Evolutionary conservation across 805 yeast species (phyloP), one percentile per base, ranked within the genome.

Genomic region (Pichia deserticola): DNA sequence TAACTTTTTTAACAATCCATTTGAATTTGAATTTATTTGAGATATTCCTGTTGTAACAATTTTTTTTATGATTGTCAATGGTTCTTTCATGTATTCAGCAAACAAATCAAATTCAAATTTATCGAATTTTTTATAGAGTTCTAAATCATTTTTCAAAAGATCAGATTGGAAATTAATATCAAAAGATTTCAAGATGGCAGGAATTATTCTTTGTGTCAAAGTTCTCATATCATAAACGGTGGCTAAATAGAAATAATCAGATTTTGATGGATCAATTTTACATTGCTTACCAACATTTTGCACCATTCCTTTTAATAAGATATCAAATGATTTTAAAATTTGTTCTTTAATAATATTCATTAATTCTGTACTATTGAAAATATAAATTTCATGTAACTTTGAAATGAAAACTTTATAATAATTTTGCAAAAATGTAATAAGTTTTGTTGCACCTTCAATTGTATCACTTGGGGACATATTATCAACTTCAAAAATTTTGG

Each of bases 221-320:
- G 71, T 71, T 42, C 73, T 74, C 43, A 84, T 61, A 56, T 82
- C 83, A 40, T 81, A 74, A 40, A 82, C 61, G 0, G 84, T 74
- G 11, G 59, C 53, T n/a, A 61, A 44, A 34, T 56, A 60, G 44
- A 59, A 58, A 30, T 62, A 59, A 29, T 61, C 66, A 5, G 56
- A 50, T 13, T 32, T 44, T 37, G 72, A 61, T 7, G 48, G 40
- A 40, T 51, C 57, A 5, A 42, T 9, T 36, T 38, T 44, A 30
- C 48, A 44, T 30, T 40, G 32, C 32, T 45, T 45, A 10, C 38
- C 13, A 10, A 72, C 67, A 33, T 73, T 70, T 52, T 74, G 74
- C 35, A 77, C 52, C 13, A 75, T 69, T 3, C 71, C 64, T 49
- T 77, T 88, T 48, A 73, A 51, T 30, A 68, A 52, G 6, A 63